phyloP scores from a whole-genome alignment of 2,329 filamentous ascomycete genomes.

The Paraphaeosphaeria sporulosa region DNA sequence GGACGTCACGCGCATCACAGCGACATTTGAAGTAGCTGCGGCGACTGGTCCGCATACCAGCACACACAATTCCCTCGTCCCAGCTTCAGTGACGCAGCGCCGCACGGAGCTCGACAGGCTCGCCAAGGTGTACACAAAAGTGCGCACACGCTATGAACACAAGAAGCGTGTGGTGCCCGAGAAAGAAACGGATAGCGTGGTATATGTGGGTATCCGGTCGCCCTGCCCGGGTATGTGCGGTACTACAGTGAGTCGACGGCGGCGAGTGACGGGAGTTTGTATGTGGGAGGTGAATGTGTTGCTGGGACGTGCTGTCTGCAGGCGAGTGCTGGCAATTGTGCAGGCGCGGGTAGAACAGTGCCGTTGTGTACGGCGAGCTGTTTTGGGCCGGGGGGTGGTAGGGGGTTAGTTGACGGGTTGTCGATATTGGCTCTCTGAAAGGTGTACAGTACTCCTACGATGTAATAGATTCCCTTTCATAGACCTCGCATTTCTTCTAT shows the following conservation, averaged over 20 bases:
- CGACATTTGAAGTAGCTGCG: too few species aligned
- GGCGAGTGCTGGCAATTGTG: neutral
- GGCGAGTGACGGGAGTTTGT: conserved; percentile 48
- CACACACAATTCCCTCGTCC: conserved; percentile 71
- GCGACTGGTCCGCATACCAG: conserved; percentile 74
- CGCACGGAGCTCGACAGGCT: conserved; percentile 50
- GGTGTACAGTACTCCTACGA: too few species aligned
- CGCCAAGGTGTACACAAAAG: conserved; percentile 33
- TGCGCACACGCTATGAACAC: neutral
- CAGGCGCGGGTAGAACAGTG: too few species aligned
- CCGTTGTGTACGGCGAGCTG: conserved; percentile 47
- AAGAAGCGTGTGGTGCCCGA: neutral
- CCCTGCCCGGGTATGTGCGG: conserved; percentile 56
- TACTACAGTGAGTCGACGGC: conserved; percentile 55
- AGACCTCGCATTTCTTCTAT: too few species aligned
- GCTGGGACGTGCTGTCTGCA: neutral
- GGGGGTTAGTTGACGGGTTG: conserved; percentile 51
- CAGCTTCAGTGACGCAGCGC: conserved; percentile 25
- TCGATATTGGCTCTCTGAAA: neutral
- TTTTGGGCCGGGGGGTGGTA: conserved; percentile 53
- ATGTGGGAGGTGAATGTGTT: conserved; percentile 36
- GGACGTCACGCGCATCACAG: neutral
- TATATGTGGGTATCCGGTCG: conserved; percentile 55
- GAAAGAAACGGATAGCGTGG: conserved; percentile 35
- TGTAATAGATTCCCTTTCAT: too few species aligned